These are phyloP conservation scores for Cercospora zeae-maydis DNA, from an alignment of 2,329 filamentous ascomycete genomes.

Conservation along the genomic window DNA sequence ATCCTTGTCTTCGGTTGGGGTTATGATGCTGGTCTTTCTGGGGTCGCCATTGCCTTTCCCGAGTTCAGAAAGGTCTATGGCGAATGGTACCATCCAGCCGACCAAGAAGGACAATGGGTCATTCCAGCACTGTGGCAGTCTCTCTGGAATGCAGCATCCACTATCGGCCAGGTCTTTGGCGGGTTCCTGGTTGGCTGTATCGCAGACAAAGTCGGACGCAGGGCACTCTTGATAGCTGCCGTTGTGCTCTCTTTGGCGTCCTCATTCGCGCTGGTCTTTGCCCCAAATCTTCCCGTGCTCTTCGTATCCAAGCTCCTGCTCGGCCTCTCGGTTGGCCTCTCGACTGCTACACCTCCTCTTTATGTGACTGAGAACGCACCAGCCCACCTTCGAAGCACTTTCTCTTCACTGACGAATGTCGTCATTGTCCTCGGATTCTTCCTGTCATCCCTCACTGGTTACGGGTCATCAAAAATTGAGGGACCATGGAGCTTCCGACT, in stretches of 20 bases:
- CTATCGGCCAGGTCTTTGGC: constrained; percentile 31
- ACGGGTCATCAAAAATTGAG: constrained; percentile 27
- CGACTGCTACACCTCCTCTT: constrained; percentile 27
- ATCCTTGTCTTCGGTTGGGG: constrained; percentile 39
- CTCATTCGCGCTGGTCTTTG: constrained; percentile 28
- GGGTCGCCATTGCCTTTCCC: constrained; percentile 38
- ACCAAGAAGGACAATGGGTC: constrained; percentile 29
- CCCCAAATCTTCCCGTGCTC: constrained; percentile 33
- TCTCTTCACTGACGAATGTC: constrained; percentile 29
- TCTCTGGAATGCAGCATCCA: constrained; percentile 40
- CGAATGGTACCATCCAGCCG: constrained; percentile 31
- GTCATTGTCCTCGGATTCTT: constrained; percentile 31
- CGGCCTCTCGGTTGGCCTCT: constrained; percentile 27
- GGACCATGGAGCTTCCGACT: constrained; percentile 28
- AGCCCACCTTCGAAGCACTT: constrained; percentile 25
- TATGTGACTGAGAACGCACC: constrained; percentile 32
- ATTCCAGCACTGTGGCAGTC: constrained; percentile 41
- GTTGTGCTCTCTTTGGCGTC: constrained; percentile 22
- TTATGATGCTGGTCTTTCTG: constrained; percentile 39
- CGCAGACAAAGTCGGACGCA: constrained; percentile 27
- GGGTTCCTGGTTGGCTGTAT: constrained; percentile 29
- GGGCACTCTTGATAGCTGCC: constrained; percentile 25
- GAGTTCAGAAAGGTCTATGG: constrained; percentile 38
- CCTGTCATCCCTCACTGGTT: constrained; percentile 27
- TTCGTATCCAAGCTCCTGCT: constrained; percentile 31